These are phyloP conservation scores for Macadamia tetraphylla DNA, from an alignment of 164 flowering plant species.

Conservation along the genomic window DNA sequence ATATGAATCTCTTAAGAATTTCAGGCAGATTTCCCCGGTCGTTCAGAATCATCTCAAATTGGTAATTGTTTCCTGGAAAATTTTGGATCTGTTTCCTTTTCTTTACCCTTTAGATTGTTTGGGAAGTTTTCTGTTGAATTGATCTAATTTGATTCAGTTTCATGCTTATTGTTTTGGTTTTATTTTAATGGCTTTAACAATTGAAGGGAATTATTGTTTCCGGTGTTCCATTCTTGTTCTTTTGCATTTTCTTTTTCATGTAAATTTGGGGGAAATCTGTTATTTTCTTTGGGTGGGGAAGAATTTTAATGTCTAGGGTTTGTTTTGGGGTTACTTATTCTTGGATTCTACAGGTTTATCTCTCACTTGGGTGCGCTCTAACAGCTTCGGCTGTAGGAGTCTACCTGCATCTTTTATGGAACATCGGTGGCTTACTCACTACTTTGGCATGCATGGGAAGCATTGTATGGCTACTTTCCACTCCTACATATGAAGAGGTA, in stretches of 20 bases:
- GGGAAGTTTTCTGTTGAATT: too few relatives aligned
- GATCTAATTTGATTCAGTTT: too few relatives aligned
- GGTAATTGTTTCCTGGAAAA: neutral
- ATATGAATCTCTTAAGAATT: slow-evolving; percentile 20
- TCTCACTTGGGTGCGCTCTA: slow-evolving; percentile 67
- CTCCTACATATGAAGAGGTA: slow-evolving; percentile 66
- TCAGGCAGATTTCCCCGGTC: slow-evolving; percentile 21
- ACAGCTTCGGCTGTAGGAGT: slow-evolving; percentile 72
- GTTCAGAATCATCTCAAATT: slow-evolving; percentile 22
- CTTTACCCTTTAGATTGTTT: too few relatives aligned
- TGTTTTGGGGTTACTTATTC: neutral
- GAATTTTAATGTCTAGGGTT: neutral
- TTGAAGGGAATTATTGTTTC: neutral
- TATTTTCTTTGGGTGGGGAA: neutral
- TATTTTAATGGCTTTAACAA: too few relatives aligned
- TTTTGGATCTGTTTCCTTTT: neutral
- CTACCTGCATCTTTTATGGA: slow-evolving; percentile 70
- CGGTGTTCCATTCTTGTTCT: too few relatives aligned
- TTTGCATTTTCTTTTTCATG: too few relatives aligned
- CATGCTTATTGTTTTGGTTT: neutral
- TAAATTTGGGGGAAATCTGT: neutral
- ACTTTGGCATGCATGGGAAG: slow-evolving; percentile 50
- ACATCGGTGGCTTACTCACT: slow-evolving; percentile 85
- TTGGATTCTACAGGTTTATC: slow-evolving; percentile 55
- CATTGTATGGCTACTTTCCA: slow-evolving; percentile 48